Evolutionary conservation across 768 basidiomycete genomes (phyloP).

Genomic region (Russula brevipes): DNA sequence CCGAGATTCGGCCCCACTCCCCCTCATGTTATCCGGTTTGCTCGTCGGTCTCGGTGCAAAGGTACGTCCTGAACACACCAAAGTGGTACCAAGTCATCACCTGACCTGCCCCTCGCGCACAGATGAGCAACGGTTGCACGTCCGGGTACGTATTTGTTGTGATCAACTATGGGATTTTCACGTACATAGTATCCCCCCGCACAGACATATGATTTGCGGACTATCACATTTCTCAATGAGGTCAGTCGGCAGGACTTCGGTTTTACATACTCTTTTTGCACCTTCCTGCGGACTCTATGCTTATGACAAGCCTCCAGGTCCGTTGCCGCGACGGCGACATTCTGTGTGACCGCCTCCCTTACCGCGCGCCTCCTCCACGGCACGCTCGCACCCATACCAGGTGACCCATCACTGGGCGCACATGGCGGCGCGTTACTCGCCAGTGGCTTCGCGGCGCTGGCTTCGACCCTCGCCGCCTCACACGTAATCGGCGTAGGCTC

Average conservation of each 20-base stretch:
- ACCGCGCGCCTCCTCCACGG: slow-evolving; percentile 40
- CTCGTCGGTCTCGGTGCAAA: slow-evolving; percentile 54
- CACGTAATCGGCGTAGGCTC: not conserved
- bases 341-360: slow-evolving; percentile 46
- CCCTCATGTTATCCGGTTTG: slow-evolving; percentile 44
- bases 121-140: slow-evolving; percentile 60
- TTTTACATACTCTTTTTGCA: not conserved
- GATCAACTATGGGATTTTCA: not conserved
- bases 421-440: slow-evolving; percentile 30
- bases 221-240: slow-evolving; percentile 51
- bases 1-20: slow-evolving; percentile 27
- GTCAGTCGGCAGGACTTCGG: slow-evolving; percentile 31
- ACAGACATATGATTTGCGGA: slow-evolving; percentile 61
- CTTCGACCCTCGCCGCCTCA: slow-evolving; percentile 14
- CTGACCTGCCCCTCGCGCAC: not conserved
- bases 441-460: slow-evolving; percentile 25
- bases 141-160: slow-evolving; percentile 44
- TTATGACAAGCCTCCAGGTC: slow-evolving; percentile 48
- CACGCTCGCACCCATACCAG: slow-evolving; percentile 29
- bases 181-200: not conserved
- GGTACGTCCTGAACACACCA: slow-evolving; percentile 1
- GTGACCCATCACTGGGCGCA: slow-evolving; percentile 27
- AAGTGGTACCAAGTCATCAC: not conserved
- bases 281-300: not conserved
- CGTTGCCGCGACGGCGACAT: slow-evolving; percentile 48